Percentiles rank a stretch among this genome's conserved stretches.
Evolutionary conservation across 176 grass and related monocot species (phyloP).

Genomic region (Saccharum spontaneum): DNA sequence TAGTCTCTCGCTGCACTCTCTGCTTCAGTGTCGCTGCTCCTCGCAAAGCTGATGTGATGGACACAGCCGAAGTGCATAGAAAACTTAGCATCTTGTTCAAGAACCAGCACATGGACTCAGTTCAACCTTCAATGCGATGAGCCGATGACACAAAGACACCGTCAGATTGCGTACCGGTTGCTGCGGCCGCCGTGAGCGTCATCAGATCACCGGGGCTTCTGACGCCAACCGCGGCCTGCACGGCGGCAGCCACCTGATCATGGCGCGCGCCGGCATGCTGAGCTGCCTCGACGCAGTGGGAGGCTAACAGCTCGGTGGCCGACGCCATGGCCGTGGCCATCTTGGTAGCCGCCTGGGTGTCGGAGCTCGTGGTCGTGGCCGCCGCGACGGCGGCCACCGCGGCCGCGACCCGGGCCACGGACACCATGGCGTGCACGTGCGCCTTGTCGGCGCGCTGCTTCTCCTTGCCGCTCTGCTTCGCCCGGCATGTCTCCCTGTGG

Average conservation of each 20-base stretch:
- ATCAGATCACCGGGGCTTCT: constrained; percentile 77
- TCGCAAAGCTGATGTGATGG: constrained; percentile 57
- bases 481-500: constrained; percentile 53
- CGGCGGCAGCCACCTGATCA: constrained; percentile 61
- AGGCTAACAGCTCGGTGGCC: constrained; percentile 78
- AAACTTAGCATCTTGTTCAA: background rate
- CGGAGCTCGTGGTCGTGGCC: constrained; percentile 44
- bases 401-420: constrained; percentile 75
- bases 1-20: constrained; percentile 67
- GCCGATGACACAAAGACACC: background rate
- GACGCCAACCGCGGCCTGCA: constrained; percentile 71
- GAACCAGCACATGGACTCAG: background rate
- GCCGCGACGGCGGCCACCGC: constrained; percentile 68
- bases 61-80: background rate
- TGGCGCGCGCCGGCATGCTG: constrained; percentile 59
- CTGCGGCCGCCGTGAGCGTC: constrained; percentile 91
- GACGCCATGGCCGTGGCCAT: constrained; percentile 76
- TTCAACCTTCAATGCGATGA: background rate
- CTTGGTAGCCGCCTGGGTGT: constrained; percentile 48
- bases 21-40: constrained; percentile 80
- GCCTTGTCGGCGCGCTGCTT: constrained; percentile 76
- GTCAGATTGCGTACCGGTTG: constrained; percentile 58
- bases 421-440: constrained; percentile 72
- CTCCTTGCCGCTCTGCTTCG: constrained; percentile 71
- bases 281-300: constrained; percentile 83